These are phyloP conservation scores for Agrocybe praecox DNA, from an alignment of 768 basidiomycete species.

Conservation along the genomic window DNA sequence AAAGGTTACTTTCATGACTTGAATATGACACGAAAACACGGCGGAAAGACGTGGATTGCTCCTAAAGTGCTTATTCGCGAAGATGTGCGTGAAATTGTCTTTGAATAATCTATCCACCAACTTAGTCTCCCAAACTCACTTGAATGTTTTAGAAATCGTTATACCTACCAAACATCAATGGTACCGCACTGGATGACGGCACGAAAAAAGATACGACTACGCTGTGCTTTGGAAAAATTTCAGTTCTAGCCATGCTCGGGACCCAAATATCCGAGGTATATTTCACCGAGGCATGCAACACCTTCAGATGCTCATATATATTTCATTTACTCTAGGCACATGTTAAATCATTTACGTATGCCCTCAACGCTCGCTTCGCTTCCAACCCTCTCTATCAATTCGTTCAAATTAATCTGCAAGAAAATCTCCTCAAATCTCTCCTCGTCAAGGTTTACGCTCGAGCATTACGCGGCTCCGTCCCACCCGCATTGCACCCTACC, in stretches of 20 bases:
- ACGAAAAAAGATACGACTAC: conserved; percentile 72
- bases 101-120: not conserved
- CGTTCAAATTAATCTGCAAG: conserved; percentile 90
- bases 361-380: conserved; percentile 53
- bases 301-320: not conserved
- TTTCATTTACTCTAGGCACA: conserved; percentile 62
- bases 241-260: conserved; percentile 80
- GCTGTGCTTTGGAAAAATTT: conserved; percentile 75
- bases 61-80: conserved; percentile 87
- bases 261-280: conserved; percentile 87
- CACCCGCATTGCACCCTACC: conserved; percentile 61
- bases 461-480: conserved; percentile 68
- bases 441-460: conserved; percentile 85
- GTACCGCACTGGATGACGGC: conserved; percentile 62
- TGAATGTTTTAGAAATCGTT: conserved; percentile 76
- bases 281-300: not conserved
- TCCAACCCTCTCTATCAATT: conserved; percentile 68
- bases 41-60: conserved; percentile 95
- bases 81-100: conserved; percentile 59
- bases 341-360: conserved; percentile 66
- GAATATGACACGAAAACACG: conserved; percentile 77
- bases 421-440: conserved; percentile 90
- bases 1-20: conserved; percentile 89
- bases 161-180: conserved; percentile 87
- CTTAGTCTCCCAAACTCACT: conserved; percentile 3